Base-by-base conservation (phyloP, 495 filamentous ascomycete species). In the Aspergillus coremiiformis region DNA sequence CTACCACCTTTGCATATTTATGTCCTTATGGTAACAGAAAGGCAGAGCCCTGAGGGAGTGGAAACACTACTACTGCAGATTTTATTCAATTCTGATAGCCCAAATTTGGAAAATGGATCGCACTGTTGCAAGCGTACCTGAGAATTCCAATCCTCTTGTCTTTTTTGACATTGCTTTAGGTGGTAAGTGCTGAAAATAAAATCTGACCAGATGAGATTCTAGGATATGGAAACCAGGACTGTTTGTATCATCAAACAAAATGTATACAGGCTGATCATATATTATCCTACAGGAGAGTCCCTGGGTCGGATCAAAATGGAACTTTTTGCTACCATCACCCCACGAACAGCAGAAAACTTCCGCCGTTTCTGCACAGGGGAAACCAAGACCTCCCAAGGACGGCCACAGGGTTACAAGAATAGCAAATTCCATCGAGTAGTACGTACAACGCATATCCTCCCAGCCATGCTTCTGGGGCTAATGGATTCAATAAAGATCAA, bases 341-440 rank as follows among this genome's bases (percentile, higher is more conserved):
- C 93, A 26, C 81, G 83, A 54, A 97, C 93, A 5, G 90, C 92
- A 15, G 93, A 96, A 70, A 97, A 98, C 70, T 96, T 98, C 67
- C 87, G 92, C 12, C 89, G 94, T 64, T 95, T 94, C 71, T 97
- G 94, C 70, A 97, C 90, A 0, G 94, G 93, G 53, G 93, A 97
- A 71, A 84, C 76, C 44, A 96, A 91, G 73, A 87, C 86, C 60
- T 61, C 76, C 39, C 78, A 83, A 26, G 90, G 90, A n/a, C 75
- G 82, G 48, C 89, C 90, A 6, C 83, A 93, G 60, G 93, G 93
- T 26, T 98, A 95, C 72, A 97, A 96, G 66, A 87, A 88, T 22
- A 82, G 81, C 74, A 95, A 90, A 61, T 96, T 98, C 60, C 93
- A 98, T 66, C 83, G 94, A 53, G 86, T 97, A 49, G 91, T 95